Conservation (phyloP, 805 yeast species). For the Ogataea trehaloabstinens region DNA sequence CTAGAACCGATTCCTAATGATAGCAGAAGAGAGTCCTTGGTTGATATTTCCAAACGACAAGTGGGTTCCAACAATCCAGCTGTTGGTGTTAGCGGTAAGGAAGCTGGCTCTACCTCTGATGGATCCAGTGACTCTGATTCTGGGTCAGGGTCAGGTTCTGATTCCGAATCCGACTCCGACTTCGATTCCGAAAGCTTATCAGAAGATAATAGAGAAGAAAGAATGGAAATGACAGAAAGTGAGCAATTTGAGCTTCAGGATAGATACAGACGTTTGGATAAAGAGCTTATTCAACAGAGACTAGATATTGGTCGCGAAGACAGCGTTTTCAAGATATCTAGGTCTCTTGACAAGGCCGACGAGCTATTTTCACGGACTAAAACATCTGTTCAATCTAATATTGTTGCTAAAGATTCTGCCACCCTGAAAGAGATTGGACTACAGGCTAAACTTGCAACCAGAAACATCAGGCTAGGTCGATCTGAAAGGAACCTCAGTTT, state of each 20-base stretch:
- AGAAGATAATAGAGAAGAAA: neutral
- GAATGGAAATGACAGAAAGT: slow-evolving; percentile 21
- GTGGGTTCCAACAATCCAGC: neutral
- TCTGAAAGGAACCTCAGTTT: slow-evolving; percentile 49
- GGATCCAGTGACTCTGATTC: neutral
- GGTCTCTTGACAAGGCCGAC: slow-evolving; percentile 46
- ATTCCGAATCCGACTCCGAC: neutral
- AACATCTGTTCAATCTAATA: slow-evolving; percentile 33
- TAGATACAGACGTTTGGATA: slow-evolving; percentile 24
- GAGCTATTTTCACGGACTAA: slow-evolving; percentile 43
- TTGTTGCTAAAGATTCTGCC: slow-evolving; percentile 63
- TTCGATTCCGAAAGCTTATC: neutral
- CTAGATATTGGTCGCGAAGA: slow-evolving; percentile 56
- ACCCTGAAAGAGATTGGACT: slow-evolving; percentile 59
- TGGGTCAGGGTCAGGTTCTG: neutral
- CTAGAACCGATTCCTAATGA: neutral
- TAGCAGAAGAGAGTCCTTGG: neutral
- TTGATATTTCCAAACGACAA: neutral
- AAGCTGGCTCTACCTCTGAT: neutral
- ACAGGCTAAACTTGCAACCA: slow-evolving; percentile 62
- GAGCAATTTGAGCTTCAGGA: slow-evolving; percentile 26
- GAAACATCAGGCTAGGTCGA: slow-evolving; percentile 58
- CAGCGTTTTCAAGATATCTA: slow-evolving; percentile 48
- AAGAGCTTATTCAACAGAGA: slow-evolving; percentile 33
- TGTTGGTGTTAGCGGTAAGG: neutral